Conservation (phyloP, 306 rosid species). For the Malus sieversii region DNA sequence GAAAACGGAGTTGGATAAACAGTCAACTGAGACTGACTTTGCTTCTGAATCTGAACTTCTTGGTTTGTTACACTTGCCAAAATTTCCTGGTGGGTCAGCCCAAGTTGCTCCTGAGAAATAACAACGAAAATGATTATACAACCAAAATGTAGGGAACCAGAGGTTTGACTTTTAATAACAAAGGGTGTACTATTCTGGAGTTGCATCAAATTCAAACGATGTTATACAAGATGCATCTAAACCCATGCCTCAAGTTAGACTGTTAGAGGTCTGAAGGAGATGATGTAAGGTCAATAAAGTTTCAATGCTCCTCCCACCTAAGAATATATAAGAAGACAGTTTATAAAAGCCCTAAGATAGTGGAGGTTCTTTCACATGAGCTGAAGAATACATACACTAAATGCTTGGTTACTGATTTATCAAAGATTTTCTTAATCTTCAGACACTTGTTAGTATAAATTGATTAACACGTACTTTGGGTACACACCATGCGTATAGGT, state of each 20-base stretch:
- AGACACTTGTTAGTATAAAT: background rate
- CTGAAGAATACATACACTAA: background rate
- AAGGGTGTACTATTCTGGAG: background rate
- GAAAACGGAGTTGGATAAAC: conserved; percentile 33
- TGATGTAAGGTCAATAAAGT: background rate
- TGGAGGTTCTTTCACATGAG: background rate
- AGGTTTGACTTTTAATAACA: background rate
- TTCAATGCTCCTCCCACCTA: background rate
- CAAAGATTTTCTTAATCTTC: background rate
- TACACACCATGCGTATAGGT: background rate
- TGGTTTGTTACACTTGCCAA: conserved; percentile 25
- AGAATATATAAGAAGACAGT: background rate
- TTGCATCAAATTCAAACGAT: background rate
- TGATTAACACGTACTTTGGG: background rate
- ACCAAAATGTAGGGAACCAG: background rate
- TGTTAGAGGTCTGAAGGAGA: background rate
- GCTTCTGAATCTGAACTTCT: conserved; percentile 27
- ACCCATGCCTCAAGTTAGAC: background rate
- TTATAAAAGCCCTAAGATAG: background rate
- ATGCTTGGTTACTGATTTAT: background rate
- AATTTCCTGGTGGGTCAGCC: conserved; percentile 30
- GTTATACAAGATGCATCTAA: background rate
- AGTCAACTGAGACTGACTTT: conserved; percentile 39
- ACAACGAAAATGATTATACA: conserved; percentile 4
- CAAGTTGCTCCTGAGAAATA: conserved; percentile 41